Base-by-base conservation (phyloP, 345 rosid genomes). In the Capsella bursapastoris region DNA sequence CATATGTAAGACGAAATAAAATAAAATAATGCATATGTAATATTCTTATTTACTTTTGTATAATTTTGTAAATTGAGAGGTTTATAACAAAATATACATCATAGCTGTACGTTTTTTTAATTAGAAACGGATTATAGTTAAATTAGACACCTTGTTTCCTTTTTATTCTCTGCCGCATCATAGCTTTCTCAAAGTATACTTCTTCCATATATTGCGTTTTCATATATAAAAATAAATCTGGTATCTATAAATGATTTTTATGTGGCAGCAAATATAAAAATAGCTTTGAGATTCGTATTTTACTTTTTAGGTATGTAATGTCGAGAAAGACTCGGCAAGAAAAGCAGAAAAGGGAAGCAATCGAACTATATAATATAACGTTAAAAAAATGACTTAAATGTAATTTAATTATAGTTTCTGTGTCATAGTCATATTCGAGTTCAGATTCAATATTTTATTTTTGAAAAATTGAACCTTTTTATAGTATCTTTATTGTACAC, bases 341-440 rank as follows among this genome's bases (percentile, higher is more conserved):
- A 31, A 65, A 41, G 34, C 66, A 47, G 65, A 68, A 60, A 66
- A 14, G 13, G 55, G 40, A 66, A 58, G 60, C 61, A 66, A 58
- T 67, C 47, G 55, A 59, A 67, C 52, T 50, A 2, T 67, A 50
- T 27, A 40, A 31, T 57, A 67, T 59, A 67, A 67, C 48, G 73
- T 50, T 9, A 57, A 50, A 66, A 66, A n/a, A 1, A 40, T 27
- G 68, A 66, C 8, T 15, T 58, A 29, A 49, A 59, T 67, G 38
- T 58, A 59, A 13, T 43, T 43, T 51, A 59, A 63, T 38, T 9
- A 50, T n/a, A 62, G 16, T 62, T 44, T 45, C 47, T 28, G 38
- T 28, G 48, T 37, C 49, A 61, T 52, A 67, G 57, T 53, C 51
- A 69, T 52, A 41, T 52, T 66, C 43, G 41, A 18, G 11, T 49